Base-by-base conservation (phyloP, 768 basidiomycete species). In the Suillus ampliporus region DNA sequence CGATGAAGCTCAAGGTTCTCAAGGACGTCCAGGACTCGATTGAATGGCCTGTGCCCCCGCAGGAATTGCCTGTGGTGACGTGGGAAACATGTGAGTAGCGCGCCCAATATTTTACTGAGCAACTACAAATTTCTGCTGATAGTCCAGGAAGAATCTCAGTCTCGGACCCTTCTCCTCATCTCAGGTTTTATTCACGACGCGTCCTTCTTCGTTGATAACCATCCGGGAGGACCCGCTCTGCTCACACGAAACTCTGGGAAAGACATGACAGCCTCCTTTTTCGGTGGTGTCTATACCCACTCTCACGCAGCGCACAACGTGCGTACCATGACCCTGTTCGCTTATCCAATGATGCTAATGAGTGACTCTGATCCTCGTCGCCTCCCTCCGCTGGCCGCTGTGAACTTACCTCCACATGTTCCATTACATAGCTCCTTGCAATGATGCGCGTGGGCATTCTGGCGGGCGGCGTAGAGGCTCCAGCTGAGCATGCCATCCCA, bases 111-210 rank as follows among this genome's bases (percentile, higher is more conserved):
- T 56, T 34, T 26, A 37, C 57, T 51, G 60, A 50, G 31, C 11
- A 31, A 31, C 2, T 47, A 26, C 47, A 64, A 44, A 19, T 31
- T 38, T 41, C 14, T 44, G 50, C 5, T 19, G 61, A 17, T 67
- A 92, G 90, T 89, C 74, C 86, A 87, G 74, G 80, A 84, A 64
- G 89, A 91, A 68, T 84, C 91, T 6, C 80, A 85, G 75, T 80
- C 81, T 41, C 82, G 88, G 34, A 81, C 85, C 4, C 76, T 97
- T 60, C 78, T 96, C 46, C 82, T 94, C 57, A 79, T 96, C 41
- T 86, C 89, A 21, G 95, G 95, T 14, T 95, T 92, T 79, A 90
- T 97, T 65, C 93, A 95, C 73, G 94, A 97, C 66, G 85, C 88
- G 21, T 84, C 90, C 4, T 74, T 82, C 13, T 95, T 95, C 72